phyloP scores from a whole-genome alignment of 306 rosid genomes.

The Boehmeria nivea region DNA sequence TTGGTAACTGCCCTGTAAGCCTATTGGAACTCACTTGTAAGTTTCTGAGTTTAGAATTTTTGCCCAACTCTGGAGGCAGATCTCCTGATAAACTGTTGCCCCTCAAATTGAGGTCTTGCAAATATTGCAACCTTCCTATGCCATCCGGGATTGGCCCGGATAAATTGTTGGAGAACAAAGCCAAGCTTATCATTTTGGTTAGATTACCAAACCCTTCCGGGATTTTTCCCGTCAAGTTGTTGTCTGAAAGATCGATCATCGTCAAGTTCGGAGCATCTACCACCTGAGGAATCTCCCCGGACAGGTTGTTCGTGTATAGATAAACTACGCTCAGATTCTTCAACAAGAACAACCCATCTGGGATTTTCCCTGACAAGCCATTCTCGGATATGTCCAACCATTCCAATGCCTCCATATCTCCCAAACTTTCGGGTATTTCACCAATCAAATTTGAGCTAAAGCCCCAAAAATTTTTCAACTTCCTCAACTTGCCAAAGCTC shows the following conservation, averaged over 20 bases:
- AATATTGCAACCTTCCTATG: conserved; percentile 48
- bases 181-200: conserved; percentile 20
- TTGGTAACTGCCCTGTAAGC: conserved; percentile 50
- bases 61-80: conserved; percentile 56
- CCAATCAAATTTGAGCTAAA: conserved; percentile 36
- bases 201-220: conserved; percentile 56
- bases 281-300: conserved; percentile 48
- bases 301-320: conserved; percentile 35
- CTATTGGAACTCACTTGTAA: conserved; percentile 34
- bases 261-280: conserved; percentile 41
- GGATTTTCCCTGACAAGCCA: conserved; percentile 44
- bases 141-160: conserved; percentile 50
- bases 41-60: conserved; percentile 25
- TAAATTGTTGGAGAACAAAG: conserved; percentile 36
- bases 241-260: conserved; percentile 37
- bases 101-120: conserved; percentile 27
- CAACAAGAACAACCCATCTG: conserved; percentile 37
- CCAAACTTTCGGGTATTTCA: conserved; percentile 48
- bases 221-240: conserved; percentile 40
- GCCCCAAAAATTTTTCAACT: conserved; percentile 38
- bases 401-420: conserved; percentile 50
- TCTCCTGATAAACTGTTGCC: conserved; percentile 46
- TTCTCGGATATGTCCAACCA: conserved; percentile 33
- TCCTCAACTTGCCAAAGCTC: conserved; percentile 39
- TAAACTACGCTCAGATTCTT: conserved; percentile 38